Evolutionary conservation across 768 basidiomycete species (phyloP), one percentile per base, ranked within the genome.

Genomic region (Fistulinella prunicolor): DNA sequence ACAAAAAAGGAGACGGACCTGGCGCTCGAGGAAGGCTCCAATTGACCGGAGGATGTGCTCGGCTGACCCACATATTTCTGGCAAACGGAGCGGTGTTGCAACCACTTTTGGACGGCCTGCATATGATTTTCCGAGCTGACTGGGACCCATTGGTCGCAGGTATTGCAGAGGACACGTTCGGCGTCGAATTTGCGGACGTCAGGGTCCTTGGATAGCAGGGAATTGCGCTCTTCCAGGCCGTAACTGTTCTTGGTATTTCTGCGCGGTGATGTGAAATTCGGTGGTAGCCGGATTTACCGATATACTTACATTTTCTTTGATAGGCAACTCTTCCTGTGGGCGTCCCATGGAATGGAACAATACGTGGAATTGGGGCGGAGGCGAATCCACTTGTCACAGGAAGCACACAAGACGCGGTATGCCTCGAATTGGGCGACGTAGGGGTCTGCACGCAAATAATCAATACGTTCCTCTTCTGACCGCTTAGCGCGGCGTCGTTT

Each of bases 341-440:
- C 87, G 61, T 89, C 86, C 88, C 88, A 90, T 0, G 88, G 88
- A 45, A 90, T 89, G n/a, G 82, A 85, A 59, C 88, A 91, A 58
- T 89, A 91, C 0, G 87, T 89, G 45, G 87, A 89, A 63, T 91
- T 91, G 37, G 87, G 86, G 8, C 88, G 77, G n/a, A 90, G 73
- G 14, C 89, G 77, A 53, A 90, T 89, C 88, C 88, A 90, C 63
- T 88, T 89, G 65, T 89, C 83, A 68, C 88, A 91, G 5, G 78
- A 81, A 38, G 82, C 84, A 65, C 88, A 89, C 9, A 89, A 74
- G 28, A 89, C 86, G 9, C 86, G 77, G 61, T 89, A 89, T 0
- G 88, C 80, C 66, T 89, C 86, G 61, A 87, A 87, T 55, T 85
- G 75, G n/a, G 81, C 84, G 35, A 89, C 86, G 56, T 88, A 86